Base-by-base conservation (phyloP, 2,329 filamentous ascomycete species). In the Colletotrichum neosansevieriae region DNA sequence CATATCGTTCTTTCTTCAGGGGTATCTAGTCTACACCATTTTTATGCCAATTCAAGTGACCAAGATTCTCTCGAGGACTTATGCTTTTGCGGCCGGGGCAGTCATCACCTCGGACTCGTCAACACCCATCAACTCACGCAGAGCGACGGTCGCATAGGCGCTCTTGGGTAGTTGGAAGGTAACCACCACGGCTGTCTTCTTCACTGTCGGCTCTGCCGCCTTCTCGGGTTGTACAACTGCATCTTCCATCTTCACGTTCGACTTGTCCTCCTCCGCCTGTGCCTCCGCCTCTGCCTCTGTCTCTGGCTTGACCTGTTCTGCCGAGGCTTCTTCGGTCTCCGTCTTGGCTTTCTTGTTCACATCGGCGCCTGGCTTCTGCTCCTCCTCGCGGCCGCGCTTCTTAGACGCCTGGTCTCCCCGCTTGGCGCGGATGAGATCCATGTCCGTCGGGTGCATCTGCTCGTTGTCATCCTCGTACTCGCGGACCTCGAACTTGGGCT, bases 371-470 rank as follows among this genome's bases (percentile, higher is more conserved):
- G 2, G 29, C 29, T 53, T 62, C 68, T 74, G 71, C 51, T 71
- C 71, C 63, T 65, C 47, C n/a, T 24, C 21, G 53, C 62, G 47
- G 19, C 54, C 59, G 11, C 53, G 60, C 63, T 69, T 69, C 67
- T 51, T 67, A 4, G 51, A 61, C 36, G 70, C 70, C 19, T 75
- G 71, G 10, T 75, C 74, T 10, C 74, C 72, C 65, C 80, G 79
- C 38, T 80, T 78, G 40, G 81, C 80, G 68, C 84, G 83, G 69
- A 95, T 80, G 58, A 86, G 81, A 73, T 98, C 93, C 64, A 96
- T 75, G 78, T 99, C 96, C 0, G 96, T 99, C 69, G 92, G 88
- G 3, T 97, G 91, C 80, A 98, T 90, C 80, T 98, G 94, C 80
- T 97, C 90, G 38, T 91, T 88, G 36, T 91, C 89, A 32, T 89